These are phyloP conservation scores for Wickerhamiella siamensis DNA, from an alignment of 805 yeast species.

Conservation along the genomic window DNA sequence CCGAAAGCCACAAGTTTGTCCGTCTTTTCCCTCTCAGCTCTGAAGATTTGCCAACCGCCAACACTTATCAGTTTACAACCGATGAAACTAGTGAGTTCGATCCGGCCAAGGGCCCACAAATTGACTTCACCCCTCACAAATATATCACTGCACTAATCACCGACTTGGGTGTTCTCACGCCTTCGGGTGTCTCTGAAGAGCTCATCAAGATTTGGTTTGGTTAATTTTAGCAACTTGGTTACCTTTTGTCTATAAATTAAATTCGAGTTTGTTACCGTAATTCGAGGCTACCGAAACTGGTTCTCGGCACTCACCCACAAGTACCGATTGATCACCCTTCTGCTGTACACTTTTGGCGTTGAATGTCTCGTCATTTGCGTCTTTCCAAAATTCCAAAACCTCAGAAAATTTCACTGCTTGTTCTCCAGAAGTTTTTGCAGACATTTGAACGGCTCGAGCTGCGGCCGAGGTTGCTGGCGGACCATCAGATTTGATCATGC, in stretches of 20 bases:
- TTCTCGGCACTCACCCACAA: not conserved
- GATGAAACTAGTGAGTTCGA: constrained; percentile 22
- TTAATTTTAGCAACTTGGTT: no score
- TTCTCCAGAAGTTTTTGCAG: constrained; percentile 48
- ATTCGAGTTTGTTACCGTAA: not conserved
- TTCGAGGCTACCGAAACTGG: not conserved
- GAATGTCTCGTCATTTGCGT: constrained; percentile 46
- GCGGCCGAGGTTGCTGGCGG: constrained; percentile 13
- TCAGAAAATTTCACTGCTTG: constrained; percentile 51
- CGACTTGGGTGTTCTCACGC: constrained; percentile 91
- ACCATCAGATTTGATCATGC: constrained; percentile 29
- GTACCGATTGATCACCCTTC: not conserved
- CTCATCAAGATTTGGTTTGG: constrained; percentile 97
- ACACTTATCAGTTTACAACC: constrained; percentile 7
- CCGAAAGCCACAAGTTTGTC: constrained; percentile 92
- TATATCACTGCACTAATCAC: constrained; percentile 91
- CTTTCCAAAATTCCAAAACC: constrained; percentile 50
- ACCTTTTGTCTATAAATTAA: not conserved
- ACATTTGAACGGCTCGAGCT: constrained; percentile 58
- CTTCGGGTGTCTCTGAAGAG: constrained; percentile 97
- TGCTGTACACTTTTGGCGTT: constrained; percentile 13
- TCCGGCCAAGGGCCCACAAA: constrained; percentile 37
- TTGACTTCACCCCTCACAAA: constrained; percentile 94
- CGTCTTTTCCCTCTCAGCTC: constrained; percentile 91
- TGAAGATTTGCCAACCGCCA: constrained; percentile 55